Base-by-base conservation (phyloP, 2,329 filamentous ascomycete species). In the Arthrocladium fulminans region DNA sequence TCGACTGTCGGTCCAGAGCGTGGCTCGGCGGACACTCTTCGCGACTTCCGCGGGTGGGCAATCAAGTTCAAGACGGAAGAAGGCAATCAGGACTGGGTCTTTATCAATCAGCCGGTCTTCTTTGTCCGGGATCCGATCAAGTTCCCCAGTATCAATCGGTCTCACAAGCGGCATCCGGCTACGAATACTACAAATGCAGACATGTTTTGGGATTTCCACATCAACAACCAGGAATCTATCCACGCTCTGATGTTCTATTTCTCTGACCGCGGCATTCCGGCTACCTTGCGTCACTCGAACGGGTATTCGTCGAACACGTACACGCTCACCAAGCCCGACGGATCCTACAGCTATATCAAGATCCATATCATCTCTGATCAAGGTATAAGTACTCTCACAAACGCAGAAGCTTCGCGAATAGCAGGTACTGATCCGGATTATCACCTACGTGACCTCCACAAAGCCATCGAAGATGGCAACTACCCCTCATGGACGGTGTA, bases 121-220 rank as follows among this genome's bases (percentile, higher is more conserved):
- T 87, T 88, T 66, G 60, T 86, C n/a, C 3, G 37, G 23, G 83
- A 87, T 53, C 80, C 83, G 0, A 74, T 80, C 54, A 86, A 87
- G 64, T 86, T 85, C 61, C 83, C 83, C 20, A 70, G 81, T 59
- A 82, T 86, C 59, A 86, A 86, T 46, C 83, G 86, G 61, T 84
- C 82, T 0, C 83, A 86, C 62, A 86, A 86, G 72, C 73, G 83
- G n/a, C 71, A 87, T 59, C 83, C 83, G 0, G 74, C 80, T 55
- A 86, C 81, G 2, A 80, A 86, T 60, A 65, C 85, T 4, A 81
- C 78, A 41, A 79, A 85, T 64, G 79, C 81, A 13, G 82, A 79
- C 45, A 79, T 79, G 69, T 85, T 85, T 66, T 86, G 80, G 81
- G 81, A 80, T 54, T 80, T 76, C 52, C 67, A 79, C 30, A 74